These are phyloP conservation scores for Halocafeteria seosinensis DNA, from an alignment of 108 stramenopile species.

Conservation along the genomic window DNA sequence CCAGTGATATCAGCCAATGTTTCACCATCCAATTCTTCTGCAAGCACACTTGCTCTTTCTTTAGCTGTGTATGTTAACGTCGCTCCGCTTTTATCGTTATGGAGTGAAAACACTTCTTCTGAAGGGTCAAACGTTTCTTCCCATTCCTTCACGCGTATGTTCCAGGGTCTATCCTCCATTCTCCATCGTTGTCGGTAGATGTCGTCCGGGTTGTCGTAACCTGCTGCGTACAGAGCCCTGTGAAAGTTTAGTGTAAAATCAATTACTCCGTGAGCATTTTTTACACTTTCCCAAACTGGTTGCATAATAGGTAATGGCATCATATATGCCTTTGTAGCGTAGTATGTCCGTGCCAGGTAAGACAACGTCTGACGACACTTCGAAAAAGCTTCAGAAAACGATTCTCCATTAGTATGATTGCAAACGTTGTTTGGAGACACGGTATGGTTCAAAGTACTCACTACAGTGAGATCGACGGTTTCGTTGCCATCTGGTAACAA, in stretches of 20 bases:
- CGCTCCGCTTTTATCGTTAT: not conserved
- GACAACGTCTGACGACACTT: too few species aligned
- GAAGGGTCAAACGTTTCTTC: not conserved
- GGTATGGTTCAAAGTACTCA: too few species aligned
- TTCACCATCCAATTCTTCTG: not conserved
- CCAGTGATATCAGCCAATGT: not conserved
- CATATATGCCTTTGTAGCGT: conserved; percentile 49
- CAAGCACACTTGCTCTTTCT: not conserved
- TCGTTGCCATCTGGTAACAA: conserved; percentile 69
- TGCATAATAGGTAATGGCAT: conserved; percentile 60
- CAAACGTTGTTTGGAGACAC: too few species aligned
- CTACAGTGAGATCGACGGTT: conserved; percentile 56
- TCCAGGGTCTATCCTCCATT: conserved; percentile 54
- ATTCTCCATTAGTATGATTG: conserved; percentile 46
- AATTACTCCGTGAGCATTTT: conserved; percentile 35
- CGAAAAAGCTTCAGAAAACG: conserved; percentile 15
- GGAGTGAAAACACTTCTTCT: not conserved
- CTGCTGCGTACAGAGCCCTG: conserved; percentile 48
- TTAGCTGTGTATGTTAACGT: not conserved
- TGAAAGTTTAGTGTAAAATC: conserved; percentile 61
- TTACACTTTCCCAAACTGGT: conserved; percentile 65
- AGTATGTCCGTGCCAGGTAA: conserved; percentile 50
- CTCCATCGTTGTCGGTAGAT: conserved; percentile 62
- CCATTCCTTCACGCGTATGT: conserved; percentile 15
- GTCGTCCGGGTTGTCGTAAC: conserved; percentile 66